phyloP scores from a whole-genome alignment of 164 flowering plant genomes.

The Sedum album region DNA sequence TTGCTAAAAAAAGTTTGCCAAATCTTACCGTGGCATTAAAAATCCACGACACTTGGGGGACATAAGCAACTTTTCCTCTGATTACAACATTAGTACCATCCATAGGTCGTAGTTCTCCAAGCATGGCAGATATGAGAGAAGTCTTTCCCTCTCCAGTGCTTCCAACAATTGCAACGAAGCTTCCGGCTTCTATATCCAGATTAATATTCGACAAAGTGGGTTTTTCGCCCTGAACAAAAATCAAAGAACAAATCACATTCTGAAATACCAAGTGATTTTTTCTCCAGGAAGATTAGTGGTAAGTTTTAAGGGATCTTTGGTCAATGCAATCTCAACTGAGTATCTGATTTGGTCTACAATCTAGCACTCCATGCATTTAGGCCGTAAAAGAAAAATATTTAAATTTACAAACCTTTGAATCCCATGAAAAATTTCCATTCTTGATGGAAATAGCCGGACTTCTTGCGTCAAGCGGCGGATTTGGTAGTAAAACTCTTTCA shows the following conservation, averaged over 20 bases:
- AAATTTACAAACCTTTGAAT: constrained; percentile 59
- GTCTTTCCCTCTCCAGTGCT: constrained; percentile 99
- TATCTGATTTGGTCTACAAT: background rate
- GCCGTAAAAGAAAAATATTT: background rate
- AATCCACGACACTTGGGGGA: constrained; percentile 98
- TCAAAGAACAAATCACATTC: background rate
- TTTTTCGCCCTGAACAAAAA: constrained; percentile 52
- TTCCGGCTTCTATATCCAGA: constrained; percentile 80
- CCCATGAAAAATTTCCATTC: constrained; percentile 91
- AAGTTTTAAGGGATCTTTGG: background rate
- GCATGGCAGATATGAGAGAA: constrained; percentile 95
- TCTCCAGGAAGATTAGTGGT: background rate
- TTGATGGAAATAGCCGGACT: constrained; percentile 79
- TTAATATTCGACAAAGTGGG: constrained; percentile 79
- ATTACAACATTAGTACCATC: constrained; percentile 50
- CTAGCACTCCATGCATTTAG: background rate
- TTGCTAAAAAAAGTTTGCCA: background rate
- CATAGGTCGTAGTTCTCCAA: constrained; percentile 82
- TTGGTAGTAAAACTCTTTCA: constrained; percentile 79
- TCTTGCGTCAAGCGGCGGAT: constrained; percentile 72
- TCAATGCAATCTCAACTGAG: background rate
- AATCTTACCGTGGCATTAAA: constrained; percentile 90
- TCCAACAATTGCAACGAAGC: constrained; percentile 92
- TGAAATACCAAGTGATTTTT: background rate
- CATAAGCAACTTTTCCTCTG: constrained; percentile 90